A percentile compares a stretch with the other conserved stretches of the same genome.
phyloP scores from a whole-genome alignment of 208 protist species.

The Tritrichomonas foetus region DNA sequence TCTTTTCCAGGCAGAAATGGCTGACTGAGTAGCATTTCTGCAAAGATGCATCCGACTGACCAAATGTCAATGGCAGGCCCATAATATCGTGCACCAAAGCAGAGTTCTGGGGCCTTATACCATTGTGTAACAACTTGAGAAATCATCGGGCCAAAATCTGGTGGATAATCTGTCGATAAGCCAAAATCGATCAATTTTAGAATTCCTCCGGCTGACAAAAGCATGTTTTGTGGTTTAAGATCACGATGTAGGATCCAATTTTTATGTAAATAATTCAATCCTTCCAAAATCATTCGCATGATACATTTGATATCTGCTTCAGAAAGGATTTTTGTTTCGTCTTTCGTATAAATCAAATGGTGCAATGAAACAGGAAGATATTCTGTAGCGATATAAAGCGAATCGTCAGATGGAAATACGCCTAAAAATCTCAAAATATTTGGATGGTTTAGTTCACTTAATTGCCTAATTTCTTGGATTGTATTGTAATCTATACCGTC shows the following conservation, averaged over 20 bases:
- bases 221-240: slow-evolving; percentile 31
- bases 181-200: slow-evolving; percentile 33
- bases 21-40: slow-evolving; percentile 49
- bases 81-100: slow-evolving; percentile 75
- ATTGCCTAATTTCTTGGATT: slow-evolving; percentile 89
- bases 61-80: slow-evolving; percentile 60
- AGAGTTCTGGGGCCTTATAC: slow-evolving; percentile 82
- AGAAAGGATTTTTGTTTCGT: not conserved
- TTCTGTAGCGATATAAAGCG: slow-evolving; percentile 37
- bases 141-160: not conserved
- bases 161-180: not conserved
- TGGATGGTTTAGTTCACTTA: slow-evolving; percentile 88
- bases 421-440: slow-evolving; percentile 77
- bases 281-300: not conserved
- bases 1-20: slow-evolving; percentile 48
- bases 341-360: not conserved
- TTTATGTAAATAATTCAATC: not conserved
- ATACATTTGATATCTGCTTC: slow-evolving; percentile 10
- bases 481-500: slow-evolving; percentile 91
- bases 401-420: not conserved
- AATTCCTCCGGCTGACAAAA: not conserved
- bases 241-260: slow-evolving; percentile 28
- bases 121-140: slow-evolving; percentile 72
- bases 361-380: not conserved
- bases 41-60: slow-evolving; percentile 61